Evolutionary conservation across 1,284 basidiomycete genomes (phyloP).

Genomic region (Ustilago tritici): DNA sequence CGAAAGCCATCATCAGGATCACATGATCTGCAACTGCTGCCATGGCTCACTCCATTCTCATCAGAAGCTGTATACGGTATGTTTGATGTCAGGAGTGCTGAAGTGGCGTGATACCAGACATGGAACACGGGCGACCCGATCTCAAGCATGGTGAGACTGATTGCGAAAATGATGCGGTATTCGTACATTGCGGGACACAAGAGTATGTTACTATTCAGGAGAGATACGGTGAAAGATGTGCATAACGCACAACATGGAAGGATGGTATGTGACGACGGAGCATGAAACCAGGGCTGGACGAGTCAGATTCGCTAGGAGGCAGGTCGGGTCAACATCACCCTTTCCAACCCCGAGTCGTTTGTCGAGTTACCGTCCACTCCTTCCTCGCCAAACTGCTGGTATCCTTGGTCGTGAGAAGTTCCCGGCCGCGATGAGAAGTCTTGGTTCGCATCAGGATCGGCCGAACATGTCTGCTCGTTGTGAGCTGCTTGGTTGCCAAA

Average conservation of each 20-base stretch:
- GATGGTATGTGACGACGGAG: not conserved
- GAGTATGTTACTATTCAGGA: not conserved
- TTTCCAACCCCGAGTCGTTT: constrained; percentile 28
- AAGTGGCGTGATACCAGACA: not conserved
- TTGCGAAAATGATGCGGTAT: constrained; percentile 10
- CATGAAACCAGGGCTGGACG: not conserved
- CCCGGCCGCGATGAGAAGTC: constrained; percentile 34
- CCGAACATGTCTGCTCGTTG: constrained; percentile 21
- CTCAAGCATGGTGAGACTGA: not conserved
- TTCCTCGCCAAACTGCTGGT: constrained; percentile 23
- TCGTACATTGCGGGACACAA: constrained; percentile 15
- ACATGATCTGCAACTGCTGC: not conserved
- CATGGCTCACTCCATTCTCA: not conserved
- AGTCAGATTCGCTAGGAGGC: not conserved
- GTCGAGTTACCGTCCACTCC: constrained; percentile 9
- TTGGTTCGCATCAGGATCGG: constrained; percentile 11
- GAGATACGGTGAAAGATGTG: not conserved
- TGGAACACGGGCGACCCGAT: not conserved
- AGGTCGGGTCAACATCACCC: constrained; percentile 45
- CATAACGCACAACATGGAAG: not conserved
- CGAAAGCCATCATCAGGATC: not conserved
- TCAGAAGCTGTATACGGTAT: not conserved
- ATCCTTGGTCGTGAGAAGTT: constrained; percentile 34
- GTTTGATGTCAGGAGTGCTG: not conserved
- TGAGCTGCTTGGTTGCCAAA: constrained; percentile 1